These are phyloP conservation scores for Ogataea naganishii DNA, from an alignment of 805 yeast species.

Conservation along the genomic window DNA sequence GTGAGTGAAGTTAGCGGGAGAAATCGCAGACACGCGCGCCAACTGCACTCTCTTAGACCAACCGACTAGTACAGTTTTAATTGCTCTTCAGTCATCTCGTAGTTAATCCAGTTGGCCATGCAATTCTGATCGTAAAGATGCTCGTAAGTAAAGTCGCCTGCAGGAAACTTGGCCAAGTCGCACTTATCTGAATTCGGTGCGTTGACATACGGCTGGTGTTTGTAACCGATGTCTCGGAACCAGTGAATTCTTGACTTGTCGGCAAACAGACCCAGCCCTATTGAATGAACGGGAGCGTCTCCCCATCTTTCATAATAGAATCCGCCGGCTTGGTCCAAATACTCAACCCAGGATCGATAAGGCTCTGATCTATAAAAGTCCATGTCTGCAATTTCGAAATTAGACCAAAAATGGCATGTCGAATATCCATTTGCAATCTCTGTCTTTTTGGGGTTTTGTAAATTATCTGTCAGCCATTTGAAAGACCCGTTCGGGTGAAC, in stretches of 20 bases:
- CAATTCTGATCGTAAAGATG: constrained; percentile 64
- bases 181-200: constrained; percentile 58
- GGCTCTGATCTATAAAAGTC: constrained; percentile 69
- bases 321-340: constrained; percentile 63
- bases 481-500: constrained; percentile 45
- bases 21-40: too few species aligned
- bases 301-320: constrained; percentile 93
- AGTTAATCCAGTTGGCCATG: constrained; percentile 58
- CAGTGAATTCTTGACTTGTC: constrained; percentile 67
- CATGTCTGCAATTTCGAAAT: constrained; percentile 80
- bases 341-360: constrained; percentile 53
- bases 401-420: constrained; percentile 83
- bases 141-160: constrained; percentile 48
- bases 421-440: constrained; percentile 35
- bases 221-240: constrained; percentile 80
- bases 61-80: constrained; percentile 12
- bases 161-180: constrained; percentile 31
- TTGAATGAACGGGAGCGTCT: constrained; percentile 83
- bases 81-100: constrained; percentile 25
- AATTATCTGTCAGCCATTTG: constrained; percentile 42
- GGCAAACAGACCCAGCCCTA: constrained; percentile 66
- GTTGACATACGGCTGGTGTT: constrained; percentile 65
- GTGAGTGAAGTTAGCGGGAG: too few species aligned
- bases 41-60: neutral
- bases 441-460: constrained; percentile 40